These are phyloP conservation scores for Candida schatavii DNA, from an alignment of 805 yeast species.

Conservation along the genomic window DNA sequence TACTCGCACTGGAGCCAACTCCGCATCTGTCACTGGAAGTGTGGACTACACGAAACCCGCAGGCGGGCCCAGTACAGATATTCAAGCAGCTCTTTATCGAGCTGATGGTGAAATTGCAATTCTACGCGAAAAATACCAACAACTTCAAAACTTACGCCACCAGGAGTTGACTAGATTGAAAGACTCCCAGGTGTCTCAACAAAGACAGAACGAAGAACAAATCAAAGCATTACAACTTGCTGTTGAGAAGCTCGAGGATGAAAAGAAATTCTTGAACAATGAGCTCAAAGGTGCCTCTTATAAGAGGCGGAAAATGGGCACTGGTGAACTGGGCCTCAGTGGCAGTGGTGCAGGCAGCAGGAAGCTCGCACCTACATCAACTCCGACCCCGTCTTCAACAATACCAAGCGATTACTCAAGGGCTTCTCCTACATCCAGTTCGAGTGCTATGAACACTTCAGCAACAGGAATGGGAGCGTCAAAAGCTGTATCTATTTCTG, in stretches of 20 bases:
- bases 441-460: neutral
- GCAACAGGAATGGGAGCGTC: neutral
- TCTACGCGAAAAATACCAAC: constrained; percentile 60
- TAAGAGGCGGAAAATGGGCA: constrained; percentile 15
- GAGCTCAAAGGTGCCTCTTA: constrained; percentile 29
- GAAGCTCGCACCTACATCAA: neutral
- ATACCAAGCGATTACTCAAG: neutral
- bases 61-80: constrained; percentile 9
- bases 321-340: neutral
- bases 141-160: constrained; percentile 39
- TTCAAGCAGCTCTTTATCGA: constrained; percentile 34
- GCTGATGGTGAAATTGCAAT: constrained; percentile 83
- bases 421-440: neutral
- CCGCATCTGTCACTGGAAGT: neutral
- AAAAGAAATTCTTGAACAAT: constrained; percentile 38
- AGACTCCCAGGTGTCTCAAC: constrained; percentile 14
- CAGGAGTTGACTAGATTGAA: constrained; percentile 31
- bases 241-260: constrained; percentile 40
- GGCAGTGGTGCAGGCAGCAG: constrained; percentile 3
- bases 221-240: constrained; percentile 26
- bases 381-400: neutral
- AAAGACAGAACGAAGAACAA: constrained; percentile 28
- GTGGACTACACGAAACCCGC: neutral
- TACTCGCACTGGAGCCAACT: neutral
- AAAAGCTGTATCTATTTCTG: neutral